Evolutionary conservation across 1,284 basidiomycete species (phyloP).

Genomic region (Marasmius oreades): DNA sequence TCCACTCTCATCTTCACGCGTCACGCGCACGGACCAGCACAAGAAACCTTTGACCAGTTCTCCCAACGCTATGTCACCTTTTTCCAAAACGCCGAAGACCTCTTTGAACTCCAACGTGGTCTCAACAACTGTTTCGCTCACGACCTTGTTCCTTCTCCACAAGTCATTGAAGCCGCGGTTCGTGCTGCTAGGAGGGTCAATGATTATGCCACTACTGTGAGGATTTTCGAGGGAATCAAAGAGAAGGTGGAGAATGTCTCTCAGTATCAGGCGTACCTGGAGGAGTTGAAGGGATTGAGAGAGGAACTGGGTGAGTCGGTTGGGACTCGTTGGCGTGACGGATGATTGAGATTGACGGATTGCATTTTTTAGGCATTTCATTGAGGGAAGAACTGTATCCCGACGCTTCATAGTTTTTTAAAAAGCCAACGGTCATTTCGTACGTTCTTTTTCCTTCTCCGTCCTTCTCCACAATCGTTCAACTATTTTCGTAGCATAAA

Average conservation of each 20-base stretch:
- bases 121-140: constrained; percentile 99
- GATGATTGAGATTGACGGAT: background rate
- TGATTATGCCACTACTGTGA: constrained; percentile 95
- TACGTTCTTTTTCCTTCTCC: too few species aligned
- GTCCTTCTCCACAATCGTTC: too few species aligned
- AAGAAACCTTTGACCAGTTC: constrained; percentile 94
- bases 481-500: too few species aligned
- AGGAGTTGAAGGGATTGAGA: constrained; percentile 81
- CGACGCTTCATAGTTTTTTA: constrained; percentile 21
- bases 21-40: constrained; percentile 58
- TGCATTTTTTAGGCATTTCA: constrained; percentile 31
- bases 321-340: background rate
- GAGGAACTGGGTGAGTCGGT: constrained; percentile 82
- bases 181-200: constrained; percentile 89
- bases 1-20: constrained; percentile 42
- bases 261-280: constrained; percentile 89
- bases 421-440: too few species aligned
- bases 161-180: constrained; percentile 88
- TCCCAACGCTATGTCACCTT: constrained; percentile 92
- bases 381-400: constrained; percentile 44
- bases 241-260: constrained; percentile 95
- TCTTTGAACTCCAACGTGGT: constrained; percentile 96
- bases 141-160: constrained; percentile 91
- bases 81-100: constrained; percentile 90
- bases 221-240: constrained; percentile 90